Evolutionary conservation across 176 grass and related monocot species (phyloP).

Genomic region (Saccharum spontaneum): DNA sequence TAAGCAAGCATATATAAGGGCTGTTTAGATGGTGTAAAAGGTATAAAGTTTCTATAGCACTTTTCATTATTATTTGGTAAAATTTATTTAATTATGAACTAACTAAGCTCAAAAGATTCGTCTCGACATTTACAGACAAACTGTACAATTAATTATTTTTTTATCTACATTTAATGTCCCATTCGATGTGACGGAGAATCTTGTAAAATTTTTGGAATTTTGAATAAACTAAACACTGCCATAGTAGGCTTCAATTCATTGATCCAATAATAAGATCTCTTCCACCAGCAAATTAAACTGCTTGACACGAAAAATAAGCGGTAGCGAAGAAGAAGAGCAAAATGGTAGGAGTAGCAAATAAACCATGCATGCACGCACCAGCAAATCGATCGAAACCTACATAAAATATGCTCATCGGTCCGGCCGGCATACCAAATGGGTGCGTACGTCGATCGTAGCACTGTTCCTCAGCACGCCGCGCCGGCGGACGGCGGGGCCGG

Average conservation of each 20-base stretch:
- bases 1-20: not conserved
- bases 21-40: too few species aligned
- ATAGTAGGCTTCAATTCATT: slow-evolving; percentile 8
- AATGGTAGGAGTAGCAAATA: not conserved
- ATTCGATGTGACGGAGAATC: too few species aligned
- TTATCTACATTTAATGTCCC: too few species aligned
- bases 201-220: too few species aligned
- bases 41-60: too few species aligned
- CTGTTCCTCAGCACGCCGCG: slow-evolving; percentile 42
- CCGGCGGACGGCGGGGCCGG: slow-evolving; percentile 42
- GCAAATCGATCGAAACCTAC: slow-evolving; percentile 53
- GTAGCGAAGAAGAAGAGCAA: slow-evolving; percentile 1
- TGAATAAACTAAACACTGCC: too few species aligned
- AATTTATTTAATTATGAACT: too few species aligned
- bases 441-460: not conserved
- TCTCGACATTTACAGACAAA: too few species aligned
- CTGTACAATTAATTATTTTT: too few species aligned
- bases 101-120: too few species aligned
- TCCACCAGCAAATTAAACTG: not conserved
- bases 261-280: not conserved
- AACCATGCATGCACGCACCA: slow-evolving; percentile 57
- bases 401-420: slow-evolving; percentile 68
- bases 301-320: slow-evolving; percentile 26
- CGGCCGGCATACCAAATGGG: slow-evolving; percentile 56
- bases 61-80: too few species aligned